phyloP scores from a whole-genome alignment of 768 basidiomycete species.

The Tubosaeta sp. region DNA sequence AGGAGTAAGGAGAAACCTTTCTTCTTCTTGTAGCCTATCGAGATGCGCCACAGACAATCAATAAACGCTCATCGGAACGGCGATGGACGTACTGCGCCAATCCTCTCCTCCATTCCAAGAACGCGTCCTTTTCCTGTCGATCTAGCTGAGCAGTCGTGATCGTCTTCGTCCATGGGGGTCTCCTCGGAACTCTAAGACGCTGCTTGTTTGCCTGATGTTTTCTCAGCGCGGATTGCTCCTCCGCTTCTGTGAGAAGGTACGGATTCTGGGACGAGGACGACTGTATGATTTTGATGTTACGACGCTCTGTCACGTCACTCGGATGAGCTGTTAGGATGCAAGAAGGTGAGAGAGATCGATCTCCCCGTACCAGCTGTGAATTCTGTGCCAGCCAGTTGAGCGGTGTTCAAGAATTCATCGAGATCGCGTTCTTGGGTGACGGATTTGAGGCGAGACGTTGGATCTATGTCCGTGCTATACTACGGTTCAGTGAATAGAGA shows the following conservation, averaged over 20 bases:
- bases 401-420: conserved; percentile 93
- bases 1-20: conserved; percentile 86
- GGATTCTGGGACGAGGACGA: conserved; percentile 66
- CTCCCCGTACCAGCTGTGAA: conserved; percentile 81
- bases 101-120: conserved; percentile 89
- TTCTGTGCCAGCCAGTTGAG: conserved; percentile 90
- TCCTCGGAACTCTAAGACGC: conserved; percentile 79
- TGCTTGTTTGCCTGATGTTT: conserved; percentile 73
- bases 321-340: conserved; percentile 5
- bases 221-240: conserved; percentile 70
- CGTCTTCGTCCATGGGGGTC: conserved; percentile 83
- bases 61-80: not conserved
- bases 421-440: conserved; percentile 95
- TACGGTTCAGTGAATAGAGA: not conserved
- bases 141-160: conserved; percentile 81
- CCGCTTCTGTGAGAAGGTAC: conserved; percentile 75
- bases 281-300: conserved; percentile 77
- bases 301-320: conserved; percentile 47
- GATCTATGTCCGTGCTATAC: conserved; percentile 76
- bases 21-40: conserved; percentile 77
- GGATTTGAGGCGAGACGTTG: conserved; percentile 70
- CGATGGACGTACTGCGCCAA: conserved; percentile 72
- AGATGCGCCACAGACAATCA: not conserved
- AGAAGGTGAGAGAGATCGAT: not conserved
- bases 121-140: conserved; percentile 82